Evolutionary conservation across 768 basidiomycete species (phyloP).

Genomic region (Mrakia gelida): DNA sequence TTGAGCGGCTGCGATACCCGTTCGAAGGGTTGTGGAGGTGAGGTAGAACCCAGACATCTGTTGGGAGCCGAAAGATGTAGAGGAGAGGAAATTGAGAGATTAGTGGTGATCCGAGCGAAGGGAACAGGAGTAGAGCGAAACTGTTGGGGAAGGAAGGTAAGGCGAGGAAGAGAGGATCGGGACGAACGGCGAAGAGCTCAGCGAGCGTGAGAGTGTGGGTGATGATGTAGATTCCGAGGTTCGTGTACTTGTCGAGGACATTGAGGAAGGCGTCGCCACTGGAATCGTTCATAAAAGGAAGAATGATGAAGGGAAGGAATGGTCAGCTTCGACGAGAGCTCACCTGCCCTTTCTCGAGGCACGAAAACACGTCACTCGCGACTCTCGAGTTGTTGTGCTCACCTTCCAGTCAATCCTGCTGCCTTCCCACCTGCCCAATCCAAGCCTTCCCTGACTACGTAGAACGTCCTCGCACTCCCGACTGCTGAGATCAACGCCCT

Average conservation of each 20-base stretch:
- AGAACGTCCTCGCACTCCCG: slow-evolving; percentile 42
- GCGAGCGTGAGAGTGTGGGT: slow-evolving; percentile 46
- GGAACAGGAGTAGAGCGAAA: not conserved
- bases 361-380: not conserved
- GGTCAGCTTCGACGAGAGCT: not conserved
- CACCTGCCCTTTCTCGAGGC: not conserved
- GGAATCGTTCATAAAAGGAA: not conserved
- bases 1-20: slow-evolving; percentile 41
- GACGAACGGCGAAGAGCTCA: slow-evolving; percentile 43
- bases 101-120: not conserved
- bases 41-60: slow-evolving; percentile 47
- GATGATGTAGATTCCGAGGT: slow-evolving; percentile 46
- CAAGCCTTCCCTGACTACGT: slow-evolving; percentile 39
- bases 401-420: not conserved
- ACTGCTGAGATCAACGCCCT: slow-evolving; percentile 43
- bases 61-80: not conserved
- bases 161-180: not conserved
- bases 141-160: not conserved
- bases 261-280: slow-evolving; percentile 41
- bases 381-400: not conserved
- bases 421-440: slow-evolving; percentile 35
- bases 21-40: slow-evolving; percentile 39
- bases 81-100: not conserved
- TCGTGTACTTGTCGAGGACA: slow-evolving; percentile 46
- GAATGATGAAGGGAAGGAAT: not conserved